These are phyloP conservation scores for Hemileccinum impolitum DNA, from an alignment of 768 basidiomycete genomes.

Conservation along the genomic window DNA sequence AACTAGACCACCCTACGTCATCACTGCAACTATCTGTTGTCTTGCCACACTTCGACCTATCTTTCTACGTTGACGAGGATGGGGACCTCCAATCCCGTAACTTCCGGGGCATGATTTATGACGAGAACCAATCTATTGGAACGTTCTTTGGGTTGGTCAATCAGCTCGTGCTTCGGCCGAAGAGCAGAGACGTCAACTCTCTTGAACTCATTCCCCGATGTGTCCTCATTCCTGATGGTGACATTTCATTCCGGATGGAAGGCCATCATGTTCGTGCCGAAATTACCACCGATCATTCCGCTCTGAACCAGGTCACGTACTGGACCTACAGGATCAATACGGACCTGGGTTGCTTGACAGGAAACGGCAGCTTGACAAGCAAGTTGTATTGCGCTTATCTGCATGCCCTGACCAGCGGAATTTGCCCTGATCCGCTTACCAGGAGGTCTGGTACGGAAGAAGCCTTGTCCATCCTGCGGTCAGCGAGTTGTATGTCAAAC, in stretches of 20 bases:
- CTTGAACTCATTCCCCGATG: conserved; percentile 2
- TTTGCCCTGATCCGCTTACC: conserved; percentile 42
- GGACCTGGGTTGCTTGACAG: conserved; percentile 27
- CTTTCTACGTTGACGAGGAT: conserved; percentile 38
- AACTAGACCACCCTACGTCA: neutral
- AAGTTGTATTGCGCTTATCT: conserved; percentile 39
- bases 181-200: neutral
- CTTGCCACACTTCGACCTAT: conserved; percentile 38
- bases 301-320: conserved; percentile 12
- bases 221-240: conserved; percentile 39
- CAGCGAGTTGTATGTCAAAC: conserved; percentile 38
- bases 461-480: conserved; percentile 28
- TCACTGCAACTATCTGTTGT: conserved; percentile 21
- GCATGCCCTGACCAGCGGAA: conserved; percentile 41
- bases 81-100: too few relatives aligned
- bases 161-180: conserved; percentile 36
- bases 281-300: neutral
- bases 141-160: conserved; percentile 43
- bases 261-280: conserved; percentile 12
- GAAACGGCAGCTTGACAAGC: conserved; percentile 20
- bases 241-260: conserved; percentile 1
- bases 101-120: too few relatives aligned
- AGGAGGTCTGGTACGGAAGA: conserved; percentile 32
- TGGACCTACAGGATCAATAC: conserved; percentile 30
- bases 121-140: too few relatives aligned